Evolutionary conservation across 768 basidiomycete species (phyloP).

Genomic region (Russula sp.): DNA sequence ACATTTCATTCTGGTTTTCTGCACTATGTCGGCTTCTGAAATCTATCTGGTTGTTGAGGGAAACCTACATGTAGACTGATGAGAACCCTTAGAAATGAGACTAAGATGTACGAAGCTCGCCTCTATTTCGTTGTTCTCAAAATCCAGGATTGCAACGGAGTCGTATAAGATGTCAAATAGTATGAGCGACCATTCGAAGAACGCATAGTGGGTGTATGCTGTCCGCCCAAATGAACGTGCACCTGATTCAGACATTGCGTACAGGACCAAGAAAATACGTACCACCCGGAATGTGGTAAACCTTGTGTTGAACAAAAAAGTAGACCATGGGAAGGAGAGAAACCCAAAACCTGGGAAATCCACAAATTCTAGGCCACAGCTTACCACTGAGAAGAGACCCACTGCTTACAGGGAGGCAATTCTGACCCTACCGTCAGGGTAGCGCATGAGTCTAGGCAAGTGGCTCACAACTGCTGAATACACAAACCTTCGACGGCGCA

Average conservation of each 20-base stretch:
- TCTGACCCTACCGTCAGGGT: constrained; percentile 37
- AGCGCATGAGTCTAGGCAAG: neutral
- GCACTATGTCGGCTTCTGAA: constrained; percentile 20
- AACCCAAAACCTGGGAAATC: constrained; percentile 57
- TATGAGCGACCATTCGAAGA: constrained; percentile 86
- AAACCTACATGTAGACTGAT: constrained; percentile 23
- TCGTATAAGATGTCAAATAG: constrained; percentile 69
- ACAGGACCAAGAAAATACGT: constrained; percentile 20
- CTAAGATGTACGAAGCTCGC: constrained; percentile 29
- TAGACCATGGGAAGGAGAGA: constrained; percentile 70
- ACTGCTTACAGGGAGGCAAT: constrained; percentile 46
- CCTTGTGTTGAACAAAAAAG: constrained; percentile 83
- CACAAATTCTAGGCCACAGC: neutral
- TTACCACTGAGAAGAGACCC: neutral
- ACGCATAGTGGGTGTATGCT: constrained; percentile 84
- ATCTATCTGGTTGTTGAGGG: constrained; percentile 29
- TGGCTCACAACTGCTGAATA: neutral
- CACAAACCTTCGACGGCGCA: constrained; percentile 49
- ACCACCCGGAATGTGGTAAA: constrained; percentile 75
- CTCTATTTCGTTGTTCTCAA: constrained; percentile 47
- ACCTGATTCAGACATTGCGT: neutral
- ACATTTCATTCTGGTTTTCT: constrained; percentile 36
- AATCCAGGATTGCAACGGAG: constrained; percentile 56
- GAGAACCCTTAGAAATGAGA: neutral
- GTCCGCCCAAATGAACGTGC: constrained; percentile 7